Conservation (phyloP, 371 early-diverging fungal species). For the Thermomucor indicae-seudaticae region DNA sequence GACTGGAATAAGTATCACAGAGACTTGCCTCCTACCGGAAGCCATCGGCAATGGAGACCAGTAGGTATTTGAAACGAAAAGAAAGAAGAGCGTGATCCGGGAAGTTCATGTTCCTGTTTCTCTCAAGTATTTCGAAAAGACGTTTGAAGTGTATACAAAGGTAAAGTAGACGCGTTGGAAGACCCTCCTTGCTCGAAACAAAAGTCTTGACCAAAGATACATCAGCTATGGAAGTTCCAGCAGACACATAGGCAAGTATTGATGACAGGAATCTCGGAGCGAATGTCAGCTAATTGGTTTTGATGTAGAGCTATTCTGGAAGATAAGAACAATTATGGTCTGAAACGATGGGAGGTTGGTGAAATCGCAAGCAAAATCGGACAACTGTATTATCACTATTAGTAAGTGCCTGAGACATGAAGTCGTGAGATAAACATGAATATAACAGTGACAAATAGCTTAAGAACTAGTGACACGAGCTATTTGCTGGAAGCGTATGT, state of each 20-base stretch:
- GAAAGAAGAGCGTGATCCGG: not conserved
- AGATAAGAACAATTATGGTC: constrained; percentile 82
- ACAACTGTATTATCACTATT: constrained; percentile 87
- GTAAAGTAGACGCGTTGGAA: constrained; percentile 29
- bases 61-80: constrained; percentile 16
- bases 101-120: not conserved
- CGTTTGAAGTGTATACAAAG: constrained; percentile 95
- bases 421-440: not conserved
- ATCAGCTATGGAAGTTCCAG: constrained; percentile 92
- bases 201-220: not conserved
- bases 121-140: constrained; percentile 87
- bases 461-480: constrained; percentile 94
- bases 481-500: constrained; percentile 91
- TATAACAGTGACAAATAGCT: constrained; percentile 22
- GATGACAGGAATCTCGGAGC: not conserved
- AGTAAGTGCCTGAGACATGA: constrained; percentile 43
- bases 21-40: constrained; percentile 74
- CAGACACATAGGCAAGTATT: constrained; percentile 73
- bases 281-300: not conserved
- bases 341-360: constrained; percentile 97
- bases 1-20: constrained; percentile 16
- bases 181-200: not conserved
- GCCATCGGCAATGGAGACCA: constrained; percentile 74
- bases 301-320: constrained; percentile 70
- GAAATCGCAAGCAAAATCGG: constrained; percentile 98